These are phyloP conservation scores for Cicer chorassanicum DNA, from an alignment of 306 rosid genomes.

Conservation along the genomic window DNA sequence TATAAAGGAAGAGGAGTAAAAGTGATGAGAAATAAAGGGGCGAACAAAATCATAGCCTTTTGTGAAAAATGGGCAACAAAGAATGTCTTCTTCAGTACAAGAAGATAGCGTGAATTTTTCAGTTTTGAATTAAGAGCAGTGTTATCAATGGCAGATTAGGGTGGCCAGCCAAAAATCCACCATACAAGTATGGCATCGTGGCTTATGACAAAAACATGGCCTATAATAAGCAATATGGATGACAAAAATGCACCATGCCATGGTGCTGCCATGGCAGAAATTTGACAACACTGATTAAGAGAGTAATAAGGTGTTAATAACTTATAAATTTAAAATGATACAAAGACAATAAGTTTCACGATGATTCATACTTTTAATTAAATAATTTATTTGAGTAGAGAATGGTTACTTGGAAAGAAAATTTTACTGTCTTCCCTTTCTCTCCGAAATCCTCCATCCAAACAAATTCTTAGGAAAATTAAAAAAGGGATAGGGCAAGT, in stretches of 20 bases:
- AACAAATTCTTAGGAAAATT: background rate
- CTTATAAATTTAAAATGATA: background rate
- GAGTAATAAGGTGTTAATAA: background rate
- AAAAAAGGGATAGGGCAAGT: background rate
- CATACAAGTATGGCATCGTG: too few species aligned
- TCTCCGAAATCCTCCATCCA: background rate
- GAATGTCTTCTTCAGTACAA: conserved; percentile 6
- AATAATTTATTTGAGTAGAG: background rate
- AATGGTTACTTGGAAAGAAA: background rate
- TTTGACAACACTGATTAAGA: too few species aligned
- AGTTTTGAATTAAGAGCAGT: background rate
- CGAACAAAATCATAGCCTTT: background rate
- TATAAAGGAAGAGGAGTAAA: too few species aligned
- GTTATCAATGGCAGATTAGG: too few species aligned
- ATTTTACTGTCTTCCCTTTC: background rate
- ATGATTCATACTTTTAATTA: background rate
- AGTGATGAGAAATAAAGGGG: background rate
- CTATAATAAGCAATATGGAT: too few species aligned
- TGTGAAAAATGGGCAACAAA: background rate
- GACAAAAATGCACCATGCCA: too few species aligned
- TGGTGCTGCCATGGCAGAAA: too few species aligned
- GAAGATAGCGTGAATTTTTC: background rate
- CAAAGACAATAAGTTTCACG: background rate
- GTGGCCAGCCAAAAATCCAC: too few species aligned
- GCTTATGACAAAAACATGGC: too few species aligned